phyloP scores from a whole-genome alignment of 352 stramenopile species.

The Phytophthora cactorum region DNA sequence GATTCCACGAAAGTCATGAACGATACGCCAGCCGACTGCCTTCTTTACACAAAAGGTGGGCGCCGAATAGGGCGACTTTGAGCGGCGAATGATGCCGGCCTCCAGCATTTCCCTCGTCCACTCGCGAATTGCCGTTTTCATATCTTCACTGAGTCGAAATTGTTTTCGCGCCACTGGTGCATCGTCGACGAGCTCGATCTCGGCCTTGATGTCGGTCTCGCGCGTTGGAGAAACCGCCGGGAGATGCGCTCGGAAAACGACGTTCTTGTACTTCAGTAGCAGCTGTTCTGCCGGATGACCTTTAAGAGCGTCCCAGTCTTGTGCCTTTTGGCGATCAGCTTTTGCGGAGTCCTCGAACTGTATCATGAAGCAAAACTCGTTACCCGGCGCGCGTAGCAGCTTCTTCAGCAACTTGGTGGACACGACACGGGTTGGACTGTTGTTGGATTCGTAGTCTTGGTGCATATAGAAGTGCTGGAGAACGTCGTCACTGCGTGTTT shows the following conservation, averaged over 20 bases:
- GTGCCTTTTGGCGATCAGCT: background rate
- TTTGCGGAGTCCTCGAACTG: background rate
- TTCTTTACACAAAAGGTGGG: conserved; percentile 8
- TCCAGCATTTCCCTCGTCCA: conserved; percentile 2
- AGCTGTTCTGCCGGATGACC: background rate
- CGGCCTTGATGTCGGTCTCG: background rate
- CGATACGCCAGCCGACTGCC: background rate
- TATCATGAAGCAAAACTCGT: conserved; percentile 22
- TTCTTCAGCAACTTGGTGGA: conserved; percentile 1
- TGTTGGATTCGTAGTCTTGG: background rate
- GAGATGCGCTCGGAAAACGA: background rate
- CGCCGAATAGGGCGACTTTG: background rate
- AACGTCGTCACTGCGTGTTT: background rate
- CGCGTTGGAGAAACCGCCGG: background rate
- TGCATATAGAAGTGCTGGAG: background rate
- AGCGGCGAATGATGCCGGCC: background rate
- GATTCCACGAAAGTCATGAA: conserved; percentile 10
- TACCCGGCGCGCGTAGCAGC: background rate
- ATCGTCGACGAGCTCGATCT: conserved; percentile 10
- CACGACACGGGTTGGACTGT: background rate
- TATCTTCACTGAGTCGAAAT: conserved; percentile 6
- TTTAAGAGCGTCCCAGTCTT: background rate
- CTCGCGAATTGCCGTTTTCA: conserved; percentile 1
- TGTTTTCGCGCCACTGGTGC: background rate
- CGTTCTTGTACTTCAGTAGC: conserved; percentile 1